Conservation (phyloP, 73 alveolate genomes). For the Uronychia binucleata region DNA sequence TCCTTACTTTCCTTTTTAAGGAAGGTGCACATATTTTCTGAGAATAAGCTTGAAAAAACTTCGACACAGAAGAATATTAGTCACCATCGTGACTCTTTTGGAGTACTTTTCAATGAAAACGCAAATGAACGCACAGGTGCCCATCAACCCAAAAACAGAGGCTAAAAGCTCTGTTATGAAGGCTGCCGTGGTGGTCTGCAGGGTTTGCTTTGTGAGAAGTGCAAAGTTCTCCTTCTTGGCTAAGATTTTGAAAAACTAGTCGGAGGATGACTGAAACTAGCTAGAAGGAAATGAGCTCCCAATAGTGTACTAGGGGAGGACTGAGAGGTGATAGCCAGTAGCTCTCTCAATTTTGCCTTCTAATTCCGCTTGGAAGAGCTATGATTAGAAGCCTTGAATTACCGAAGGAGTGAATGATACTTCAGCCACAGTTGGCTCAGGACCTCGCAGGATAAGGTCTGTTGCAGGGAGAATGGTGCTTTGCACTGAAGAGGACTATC, state of each 20-base stretch:
- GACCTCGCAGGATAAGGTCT: background rate
- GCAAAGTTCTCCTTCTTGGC: background rate
- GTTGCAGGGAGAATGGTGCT: background rate
- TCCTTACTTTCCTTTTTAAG: background rate
- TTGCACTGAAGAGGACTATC: background rate
- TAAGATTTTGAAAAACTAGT: background rate
- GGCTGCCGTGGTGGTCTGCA: background rate
- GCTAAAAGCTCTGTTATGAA: background rate
- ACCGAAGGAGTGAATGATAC: background rate
- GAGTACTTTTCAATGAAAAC: background rate
- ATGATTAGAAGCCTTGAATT: no score
- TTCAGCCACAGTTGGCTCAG: background rate
- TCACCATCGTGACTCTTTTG: background rate
- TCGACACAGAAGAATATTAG: background rate
- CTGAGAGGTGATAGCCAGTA: background rate
- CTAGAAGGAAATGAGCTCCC: background rate
- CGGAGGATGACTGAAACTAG: background rate
- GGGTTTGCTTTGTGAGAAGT: background rate
- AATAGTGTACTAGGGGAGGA: background rate
- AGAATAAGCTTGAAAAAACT: background rate
- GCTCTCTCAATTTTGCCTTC: background rate
- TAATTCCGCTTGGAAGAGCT: background rate
- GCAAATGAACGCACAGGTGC: slow-evolving; percentile 1
- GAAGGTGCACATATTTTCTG: background rate
- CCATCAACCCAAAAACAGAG: background rate